Conservation (phyloP, 2,329 filamentous ascomycete species). For the Dothistroma pini region DNA sequence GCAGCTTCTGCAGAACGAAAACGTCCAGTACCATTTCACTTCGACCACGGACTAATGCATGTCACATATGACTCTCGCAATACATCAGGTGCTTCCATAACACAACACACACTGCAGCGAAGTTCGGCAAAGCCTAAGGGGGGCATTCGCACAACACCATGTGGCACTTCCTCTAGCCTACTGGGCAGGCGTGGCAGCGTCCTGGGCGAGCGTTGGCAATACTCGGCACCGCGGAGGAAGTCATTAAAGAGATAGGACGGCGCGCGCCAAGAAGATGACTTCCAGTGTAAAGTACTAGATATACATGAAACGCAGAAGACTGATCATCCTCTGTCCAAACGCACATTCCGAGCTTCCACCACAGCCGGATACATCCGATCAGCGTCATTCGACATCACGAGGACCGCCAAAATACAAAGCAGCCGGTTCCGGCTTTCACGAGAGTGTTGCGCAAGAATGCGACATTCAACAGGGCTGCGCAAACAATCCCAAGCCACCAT, state of each 20-base stretch:
- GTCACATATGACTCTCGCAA: not conserved
- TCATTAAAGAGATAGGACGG: not conserved
- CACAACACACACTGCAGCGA: not conserved
- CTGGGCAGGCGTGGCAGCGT: not conserved
- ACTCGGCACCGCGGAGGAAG: not conserved
- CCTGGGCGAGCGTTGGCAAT: not conserved
- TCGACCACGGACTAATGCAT: not conserved
- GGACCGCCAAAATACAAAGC: not conserved
- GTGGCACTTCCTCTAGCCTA: not conserved
- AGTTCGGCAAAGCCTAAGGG: not conserved
- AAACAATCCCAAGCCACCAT: not conserved
- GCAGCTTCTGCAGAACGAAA: too few species aligned
- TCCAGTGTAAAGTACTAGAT: not conserved
- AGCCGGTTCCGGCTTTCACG: not conserved
- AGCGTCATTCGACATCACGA: not conserved
- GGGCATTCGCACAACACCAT: not conserved
- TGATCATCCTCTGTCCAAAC: not conserved
- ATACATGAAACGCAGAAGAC: not conserved
- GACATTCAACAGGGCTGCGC: not conserved
- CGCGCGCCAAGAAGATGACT: not conserved
- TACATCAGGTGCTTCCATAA: not conserved
- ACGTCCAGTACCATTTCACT: too few species aligned
- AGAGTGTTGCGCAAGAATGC: not conserved
- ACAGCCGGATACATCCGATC: not conserved
- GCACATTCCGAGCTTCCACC: not conserved